Evolutionary conservation across 768 basidiomycete species (phyloP).

Genomic region (Stropharia rugosoannulata): DNA sequence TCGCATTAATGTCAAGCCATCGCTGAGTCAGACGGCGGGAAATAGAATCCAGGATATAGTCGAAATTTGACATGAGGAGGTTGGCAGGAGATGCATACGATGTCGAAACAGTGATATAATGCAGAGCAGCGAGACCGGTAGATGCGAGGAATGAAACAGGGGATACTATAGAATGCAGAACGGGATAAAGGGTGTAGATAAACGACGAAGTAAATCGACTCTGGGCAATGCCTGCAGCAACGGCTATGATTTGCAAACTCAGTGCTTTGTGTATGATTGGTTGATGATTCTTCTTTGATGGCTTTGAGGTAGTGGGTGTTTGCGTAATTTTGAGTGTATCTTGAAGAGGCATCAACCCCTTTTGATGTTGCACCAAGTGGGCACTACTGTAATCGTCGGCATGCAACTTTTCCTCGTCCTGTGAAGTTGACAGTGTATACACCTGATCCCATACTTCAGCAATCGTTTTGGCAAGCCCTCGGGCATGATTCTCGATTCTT

Average conservation of each 20-base stretch:
- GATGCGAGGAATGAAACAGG: conserved; percentile 62
- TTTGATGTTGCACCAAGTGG: conserved; percentile 54
- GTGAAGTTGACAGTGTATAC: conserved; percentile 23
- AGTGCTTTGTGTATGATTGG: conserved; percentile 67
- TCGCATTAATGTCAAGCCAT: conserved; percentile 85
- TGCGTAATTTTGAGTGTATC: conserved; percentile 54
- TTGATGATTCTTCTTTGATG: conserved; percentile 36
- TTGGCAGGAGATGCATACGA: conserved; percentile 91
- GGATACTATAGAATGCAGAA: conserved; percentile 85
- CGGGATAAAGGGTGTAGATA: conserved; percentile 78
- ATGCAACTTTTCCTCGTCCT: conserved; percentile 11
- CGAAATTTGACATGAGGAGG: conserved; percentile 90
- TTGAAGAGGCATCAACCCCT: conserved; percentile 63
- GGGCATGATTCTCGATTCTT: conserved; percentile 61
- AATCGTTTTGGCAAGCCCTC: conserved; percentile 60
- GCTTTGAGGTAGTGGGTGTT: conserved; percentile 23
- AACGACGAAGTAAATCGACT: conserved; percentile 71
- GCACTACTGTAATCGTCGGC: conserved; percentile 29
- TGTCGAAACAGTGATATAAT: conserved; percentile 66
- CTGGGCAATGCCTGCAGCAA: conserved; percentile 70
- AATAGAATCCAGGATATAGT: conserved; percentile 91
- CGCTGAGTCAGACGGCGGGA: conserved; percentile 78
- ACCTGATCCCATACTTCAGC: conserved; percentile 71
- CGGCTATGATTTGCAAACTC: conserved; percentile 72
- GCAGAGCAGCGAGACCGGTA: conserved; percentile 74